Percentiles rank a stretch among this genome's conserved stretches.
Conservation (phyloP, 108 stramenopile species). For the Cyclostephanos invisitatus region DNA sequence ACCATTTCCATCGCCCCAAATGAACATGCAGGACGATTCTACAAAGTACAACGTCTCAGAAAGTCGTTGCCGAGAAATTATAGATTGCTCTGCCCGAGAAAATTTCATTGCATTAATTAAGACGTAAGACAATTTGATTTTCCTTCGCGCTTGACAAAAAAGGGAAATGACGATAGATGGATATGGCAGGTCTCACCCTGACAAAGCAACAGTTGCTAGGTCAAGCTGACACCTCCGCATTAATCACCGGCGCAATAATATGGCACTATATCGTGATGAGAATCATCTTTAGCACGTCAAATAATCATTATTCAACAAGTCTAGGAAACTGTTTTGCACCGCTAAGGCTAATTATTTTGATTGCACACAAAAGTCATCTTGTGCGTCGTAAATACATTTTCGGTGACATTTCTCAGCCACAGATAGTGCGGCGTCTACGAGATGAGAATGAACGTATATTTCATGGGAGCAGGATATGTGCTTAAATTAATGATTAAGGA, state of each 20-base stretch:
- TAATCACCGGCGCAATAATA: neutral
- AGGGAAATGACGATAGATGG: neutral
- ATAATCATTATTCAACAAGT: neutral
- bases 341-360: neutral
- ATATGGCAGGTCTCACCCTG: slow-evolving; percentile 32
- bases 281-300: neutral
- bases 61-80: neutral
- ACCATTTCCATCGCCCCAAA: slow-evolving; percentile 8
- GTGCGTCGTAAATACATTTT: neutral
- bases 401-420: too few relatives aligned
- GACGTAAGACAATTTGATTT: slow-evolving; percentile 12
- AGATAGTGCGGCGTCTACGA: too few relatives aligned
- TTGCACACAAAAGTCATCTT: slow-evolving; percentile 2
- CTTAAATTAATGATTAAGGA: too few relatives aligned
- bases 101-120: slow-evolving; percentile 19
- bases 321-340: neutral
- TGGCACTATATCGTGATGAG: neutral
- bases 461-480: too few relatives aligned
- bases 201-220: slow-evolving; percentile 30
- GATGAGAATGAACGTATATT: too few relatives aligned
- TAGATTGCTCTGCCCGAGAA: slow-evolving; percentile 3
- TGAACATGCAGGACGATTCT: slow-evolving; percentile 9
- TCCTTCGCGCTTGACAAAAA: neutral
- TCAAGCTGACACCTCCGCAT: slow-evolving; percentile 39
- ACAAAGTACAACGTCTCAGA: neutral